Conservation (phyloP, 2,329 filamentous ascomycete genomes). For the Neonectria faginata region DNA sequence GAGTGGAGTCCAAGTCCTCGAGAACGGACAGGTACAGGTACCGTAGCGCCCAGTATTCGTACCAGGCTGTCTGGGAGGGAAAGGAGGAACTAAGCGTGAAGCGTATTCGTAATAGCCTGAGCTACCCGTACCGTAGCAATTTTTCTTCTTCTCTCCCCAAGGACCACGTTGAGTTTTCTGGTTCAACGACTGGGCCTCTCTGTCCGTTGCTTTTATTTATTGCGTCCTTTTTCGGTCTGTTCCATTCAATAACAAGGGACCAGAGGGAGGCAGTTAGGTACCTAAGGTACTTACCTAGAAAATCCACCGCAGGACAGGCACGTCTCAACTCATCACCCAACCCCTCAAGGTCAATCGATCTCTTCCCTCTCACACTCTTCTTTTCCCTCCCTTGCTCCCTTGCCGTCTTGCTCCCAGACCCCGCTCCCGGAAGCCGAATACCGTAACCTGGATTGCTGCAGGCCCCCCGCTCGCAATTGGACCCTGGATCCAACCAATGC, state of each 20-base stretch:
- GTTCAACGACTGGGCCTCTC: conserved; percentile 36
- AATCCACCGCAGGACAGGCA: neutral
- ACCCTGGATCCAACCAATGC: conserved; percentile 4
- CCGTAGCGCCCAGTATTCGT: neutral
- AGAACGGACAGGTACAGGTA: conserved; percentile 36
- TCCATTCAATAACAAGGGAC: too few species aligned
- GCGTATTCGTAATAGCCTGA: conserved; percentile 27
- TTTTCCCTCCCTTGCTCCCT: conserved; percentile 32
- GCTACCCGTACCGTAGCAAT: conserved; percentile 21
- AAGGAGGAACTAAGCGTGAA: conserved; percentile 23
- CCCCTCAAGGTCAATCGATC: conserved; percentile 15
- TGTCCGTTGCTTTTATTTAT: too few species aligned
- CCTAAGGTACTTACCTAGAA: too few species aligned
- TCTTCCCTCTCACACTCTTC: conserved; percentile 13
- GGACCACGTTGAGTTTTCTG: conserved; percentile 45
- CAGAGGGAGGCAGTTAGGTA: too few species aligned
- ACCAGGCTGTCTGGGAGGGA: conserved; percentile 2
- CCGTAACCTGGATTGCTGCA: conserved; percentile 10
- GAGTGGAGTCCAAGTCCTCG: neutral
- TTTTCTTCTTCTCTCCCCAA: conserved; percentile 1
- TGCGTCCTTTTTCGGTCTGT: conserved; percentile 4
- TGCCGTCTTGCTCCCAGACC: conserved; percentile 11
- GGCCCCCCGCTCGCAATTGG: conserved; percentile 8
- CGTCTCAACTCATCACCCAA: neutral
- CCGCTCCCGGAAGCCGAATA: conserved; percentile 41